Conservation (phyloP, 2,329 filamentous ascomycete genomes). For the Coleophoma cylindrospora region DNA sequence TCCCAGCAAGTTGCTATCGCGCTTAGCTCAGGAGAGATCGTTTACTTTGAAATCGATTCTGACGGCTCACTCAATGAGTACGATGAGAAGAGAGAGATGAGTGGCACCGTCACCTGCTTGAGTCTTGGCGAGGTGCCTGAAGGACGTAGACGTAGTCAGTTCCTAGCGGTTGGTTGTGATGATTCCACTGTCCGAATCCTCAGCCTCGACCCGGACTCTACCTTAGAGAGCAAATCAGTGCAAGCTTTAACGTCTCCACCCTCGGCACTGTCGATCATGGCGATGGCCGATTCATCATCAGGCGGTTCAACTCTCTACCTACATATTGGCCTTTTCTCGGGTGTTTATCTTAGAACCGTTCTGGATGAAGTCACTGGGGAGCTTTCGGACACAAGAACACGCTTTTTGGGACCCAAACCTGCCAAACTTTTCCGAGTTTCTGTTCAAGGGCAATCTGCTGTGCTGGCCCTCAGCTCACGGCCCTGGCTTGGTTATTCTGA, state of each 20-base stretch:
- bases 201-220: constrained; percentile 84
- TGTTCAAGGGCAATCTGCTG: constrained; percentile 76
- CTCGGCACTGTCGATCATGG: constrained; percentile 83
- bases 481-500: constrained; percentile 97
- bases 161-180: constrained; percentile 92
- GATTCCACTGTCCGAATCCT: constrained; percentile 93
- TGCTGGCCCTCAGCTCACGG: constrained; percentile 84
- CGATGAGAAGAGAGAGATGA: constrained; percentile 92
- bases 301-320: constrained; percentile 87
- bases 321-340: constrained; percentile 92
- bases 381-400: constrained; percentile 87
- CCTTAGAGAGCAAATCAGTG: constrained; percentile 88
- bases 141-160: constrained; percentile 82
- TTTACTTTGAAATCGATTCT: constrained; percentile 95
- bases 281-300: constrained; percentile 90
- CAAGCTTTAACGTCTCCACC: constrained; percentile 90
- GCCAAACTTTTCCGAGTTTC: constrained; percentile 90
- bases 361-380: constrained; percentile 95
- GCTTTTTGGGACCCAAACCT: constrained; percentile 87
- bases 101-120: constrained; percentile 90
- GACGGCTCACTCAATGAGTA: constrained; percentile 91
- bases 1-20: constrained; percentile 90
- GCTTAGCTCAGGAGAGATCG: constrained; percentile 91
- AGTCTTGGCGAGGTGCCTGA: constrained; percentile 90
- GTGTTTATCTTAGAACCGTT: constrained; percentile 92